Percentiles rank a stretch among this genome's conserved stretches.
phyloP scores from a whole-genome alignment of 495 filamentous ascomycete genomes.

The Penicillium canescens region DNA sequence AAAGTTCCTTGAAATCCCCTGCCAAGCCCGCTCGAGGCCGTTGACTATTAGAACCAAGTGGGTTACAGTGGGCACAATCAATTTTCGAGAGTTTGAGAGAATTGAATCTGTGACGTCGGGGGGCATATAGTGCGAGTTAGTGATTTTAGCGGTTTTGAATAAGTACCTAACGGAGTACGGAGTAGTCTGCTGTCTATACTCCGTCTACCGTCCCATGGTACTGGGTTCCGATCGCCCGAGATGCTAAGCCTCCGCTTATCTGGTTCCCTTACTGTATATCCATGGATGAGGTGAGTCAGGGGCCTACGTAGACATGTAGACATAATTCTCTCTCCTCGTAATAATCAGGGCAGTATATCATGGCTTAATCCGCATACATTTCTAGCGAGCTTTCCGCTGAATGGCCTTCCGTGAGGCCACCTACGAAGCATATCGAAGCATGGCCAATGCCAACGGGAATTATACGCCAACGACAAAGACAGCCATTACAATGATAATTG shows the following conservation, averaged over 20 bases:
- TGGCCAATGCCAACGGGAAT: too few relatives aligned
- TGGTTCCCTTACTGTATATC: neutral
- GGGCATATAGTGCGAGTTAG: neutral
- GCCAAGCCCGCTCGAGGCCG: slow-evolving; percentile 21
- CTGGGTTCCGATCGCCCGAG: slow-evolving; percentile 11
- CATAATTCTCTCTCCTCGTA: too few relatives aligned
- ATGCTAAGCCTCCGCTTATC: slow-evolving; percentile 7
- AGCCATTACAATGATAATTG: too few relatives aligned
- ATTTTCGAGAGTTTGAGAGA: slow-evolving; percentile 1
- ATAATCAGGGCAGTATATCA: too few relatives aligned
- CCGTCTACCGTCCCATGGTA: slow-evolving; percentile 3
- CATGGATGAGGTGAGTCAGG: too few relatives aligned
- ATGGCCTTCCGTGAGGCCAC: too few relatives aligned
- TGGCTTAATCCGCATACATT: too few relatives aligned
- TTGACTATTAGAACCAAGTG: slow-evolving; percentile 24
- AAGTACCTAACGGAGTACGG: too few relatives aligned
- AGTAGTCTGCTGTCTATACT: neutral
- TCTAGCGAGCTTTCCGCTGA: too few relatives aligned
- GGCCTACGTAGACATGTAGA: too few relatives aligned
- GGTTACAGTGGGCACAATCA: slow-evolving; percentile 11
- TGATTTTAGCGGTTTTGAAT: neutral
- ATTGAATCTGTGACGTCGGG: slow-evolving; percentile 17
- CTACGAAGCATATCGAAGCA: too few relatives aligned
- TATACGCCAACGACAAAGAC: too few relatives aligned
- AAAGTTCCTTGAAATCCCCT: slow-evolving; percentile 9